These are phyloP conservation scores for Beverwykella pulmonaria DNA, from an alignment of 495 filamentous ascomycete genomes.

Conservation along the genomic window DNA sequence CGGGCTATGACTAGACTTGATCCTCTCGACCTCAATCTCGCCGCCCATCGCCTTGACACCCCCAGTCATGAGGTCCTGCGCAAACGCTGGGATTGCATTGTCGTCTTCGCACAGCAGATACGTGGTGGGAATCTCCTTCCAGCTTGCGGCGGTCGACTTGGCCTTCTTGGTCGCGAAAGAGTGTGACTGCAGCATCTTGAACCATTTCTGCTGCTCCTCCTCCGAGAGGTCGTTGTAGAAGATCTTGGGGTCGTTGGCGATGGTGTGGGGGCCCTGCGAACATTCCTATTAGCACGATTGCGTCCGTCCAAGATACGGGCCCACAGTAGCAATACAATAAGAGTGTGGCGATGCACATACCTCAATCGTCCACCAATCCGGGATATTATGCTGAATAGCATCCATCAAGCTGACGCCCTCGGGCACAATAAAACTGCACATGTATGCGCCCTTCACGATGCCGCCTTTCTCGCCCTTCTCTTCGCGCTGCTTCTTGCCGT, in stretches of 20 bases:
- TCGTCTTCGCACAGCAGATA: conserved; percentile 34
- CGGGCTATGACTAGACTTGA: conserved; percentile 30
- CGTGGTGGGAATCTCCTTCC: conserved; percentile 23
- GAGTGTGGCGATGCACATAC: conserved; percentile 10
- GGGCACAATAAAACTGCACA: conserved; percentile 21
- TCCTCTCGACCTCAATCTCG: conserved; percentile 23
- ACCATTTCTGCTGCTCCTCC: conserved; percentile 1
- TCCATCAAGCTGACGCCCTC: conserved; percentile 25
- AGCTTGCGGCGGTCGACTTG: conserved; percentile 15
- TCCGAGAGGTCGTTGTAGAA: conserved; percentile 28
- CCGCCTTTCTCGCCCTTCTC: conserved; percentile 32
- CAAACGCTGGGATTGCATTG: conserved; percentile 22
- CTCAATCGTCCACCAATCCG: conserved; percentile 27
- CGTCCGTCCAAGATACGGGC: too few species aligned
- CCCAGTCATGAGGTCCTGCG: conserved; percentile 24
- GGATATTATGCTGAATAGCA: conserved; percentile 5
- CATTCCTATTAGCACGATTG: background rate
- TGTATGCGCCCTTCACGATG: conserved; percentile 9
- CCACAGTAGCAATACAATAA: too few species aligned
- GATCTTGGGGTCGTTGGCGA: conserved; percentile 5
- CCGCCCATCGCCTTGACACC: conserved; percentile 6
- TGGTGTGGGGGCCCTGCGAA: background rate
- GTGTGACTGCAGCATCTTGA: conserved; percentile 6
- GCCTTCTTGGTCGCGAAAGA: conserved; percentile 20
- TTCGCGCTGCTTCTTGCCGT: conserved; percentile 25